These are phyloP conservation scores for Pseudocercospora eumusae DNA, from an alignment of 2,329 filamentous ascomycete species.

Conservation along the genomic window DNA sequence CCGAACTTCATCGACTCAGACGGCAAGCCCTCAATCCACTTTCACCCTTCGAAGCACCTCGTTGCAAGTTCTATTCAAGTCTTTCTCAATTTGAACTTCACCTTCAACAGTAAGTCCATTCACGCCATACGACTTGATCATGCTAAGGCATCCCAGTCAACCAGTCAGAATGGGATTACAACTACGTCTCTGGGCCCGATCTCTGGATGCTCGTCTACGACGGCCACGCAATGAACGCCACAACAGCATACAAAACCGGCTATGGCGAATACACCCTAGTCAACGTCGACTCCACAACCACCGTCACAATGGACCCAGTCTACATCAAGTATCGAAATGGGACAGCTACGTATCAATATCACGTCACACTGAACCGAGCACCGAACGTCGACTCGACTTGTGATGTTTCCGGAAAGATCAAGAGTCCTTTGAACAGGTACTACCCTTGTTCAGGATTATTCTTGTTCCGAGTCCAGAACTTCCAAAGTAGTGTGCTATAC, in stretches of 20 bases:
- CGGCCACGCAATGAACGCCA: background rate
- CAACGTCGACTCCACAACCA: background rate
- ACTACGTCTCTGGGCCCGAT: background rate
- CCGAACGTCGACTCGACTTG: background rate
- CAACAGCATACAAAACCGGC: too few species aligned
- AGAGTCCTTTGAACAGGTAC: background rate
- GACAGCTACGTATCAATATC: background rate
- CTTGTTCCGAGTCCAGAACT: background rate
- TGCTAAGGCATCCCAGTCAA: background rate
- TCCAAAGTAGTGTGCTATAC: background rate
- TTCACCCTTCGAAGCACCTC: background rate
- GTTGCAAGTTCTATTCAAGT: background rate
- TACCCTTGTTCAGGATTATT: background rate
- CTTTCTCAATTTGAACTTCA: background rate
- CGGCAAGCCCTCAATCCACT: background rate
- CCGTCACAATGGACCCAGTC: background rate
- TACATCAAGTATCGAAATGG: background rate
- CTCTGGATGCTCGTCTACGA: conserved; percentile 1
- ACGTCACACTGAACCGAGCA: background rate
- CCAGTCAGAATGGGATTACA: background rate
- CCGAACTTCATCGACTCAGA: background rate
- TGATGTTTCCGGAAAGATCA: background rate
- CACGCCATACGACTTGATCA: too few species aligned
- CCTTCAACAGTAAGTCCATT: background rate
- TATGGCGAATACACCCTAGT: background rate